Evolutionary conservation across 768 basidiomycete species (phyloP), one percentile per base, ranked within the genome.

Genomic region (Psilocybe cyanescens): DNA sequence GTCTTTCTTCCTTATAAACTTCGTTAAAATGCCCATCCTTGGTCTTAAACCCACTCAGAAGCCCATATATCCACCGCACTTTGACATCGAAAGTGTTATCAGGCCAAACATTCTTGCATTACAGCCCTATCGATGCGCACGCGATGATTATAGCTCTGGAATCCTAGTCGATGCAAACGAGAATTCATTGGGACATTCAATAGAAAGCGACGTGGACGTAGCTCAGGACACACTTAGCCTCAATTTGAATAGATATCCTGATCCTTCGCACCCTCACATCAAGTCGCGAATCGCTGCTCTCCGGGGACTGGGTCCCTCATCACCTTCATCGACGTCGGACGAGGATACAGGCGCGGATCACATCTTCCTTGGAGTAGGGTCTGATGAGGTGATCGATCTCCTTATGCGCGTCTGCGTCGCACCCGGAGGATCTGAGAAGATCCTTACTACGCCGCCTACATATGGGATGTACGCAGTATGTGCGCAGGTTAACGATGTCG

Each of bases 391-490:
- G 45, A 95, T 99, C 66, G 97, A 99, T 71, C 78, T 99, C 57
- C 80, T 99, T 51, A 95, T 97, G 79, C 86, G 97, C 16, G 87
- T 99, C 33, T 89, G 92, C 64, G 95, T 96, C 66, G 77, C 76
- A 1, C 97, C 97, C 0, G 85, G 70, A 2, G 65, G 74, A 1
- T 81, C 76, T 57, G 97, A 99, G 67, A 91, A 89, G 71, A 90
- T 97, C 35, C 74, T 99, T 70, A 90, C 86, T 37, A 94, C 92
- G 1, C 97, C 97, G 1, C 97, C 97, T 4, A 98, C 97, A 11
- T 99, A 99, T 72, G 97, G 97, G 16, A 99, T 99, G 97, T 98
- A 99, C 76, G 73, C 83, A 11, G 97, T 99, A 1, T 95, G 91
- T 61, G 97, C 97, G 8, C 91, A 97, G 69, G 89, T 98, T 49